Evolutionary conservation across 352 stramenopile species (phyloP).

Genomic region (Phytopythium boreale): DNA sequence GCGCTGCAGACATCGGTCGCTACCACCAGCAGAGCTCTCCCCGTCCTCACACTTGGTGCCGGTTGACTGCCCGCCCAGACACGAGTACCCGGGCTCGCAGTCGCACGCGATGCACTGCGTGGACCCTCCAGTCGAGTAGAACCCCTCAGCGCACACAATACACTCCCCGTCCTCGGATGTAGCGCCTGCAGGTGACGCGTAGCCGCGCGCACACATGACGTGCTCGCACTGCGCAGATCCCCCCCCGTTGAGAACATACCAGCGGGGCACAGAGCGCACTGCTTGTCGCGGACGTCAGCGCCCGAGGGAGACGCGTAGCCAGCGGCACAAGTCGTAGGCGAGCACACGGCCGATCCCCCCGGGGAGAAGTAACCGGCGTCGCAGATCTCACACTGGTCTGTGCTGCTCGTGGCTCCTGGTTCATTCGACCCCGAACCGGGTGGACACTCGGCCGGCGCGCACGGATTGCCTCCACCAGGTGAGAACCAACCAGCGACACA

Average conservation of each 20-base stretch:
- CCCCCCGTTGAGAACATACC: slow-evolving; percentile 32
- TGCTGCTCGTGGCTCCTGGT: slow-evolving; percentile 23
- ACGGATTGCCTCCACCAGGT: slow-evolving; percentile 23
- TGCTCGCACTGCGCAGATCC: slow-evolving; percentile 34
- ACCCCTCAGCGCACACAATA: slow-evolving; percentile 36
- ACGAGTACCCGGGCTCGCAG: slow-evolving; percentile 29
- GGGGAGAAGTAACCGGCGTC: slow-evolving; percentile 30
- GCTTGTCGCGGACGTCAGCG: slow-evolving; percentile 30
- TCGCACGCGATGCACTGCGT: slow-evolving; percentile 42
- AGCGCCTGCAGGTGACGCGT: slow-evolving; percentile 26
- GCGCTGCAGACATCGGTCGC: slow-evolving; percentile 27
- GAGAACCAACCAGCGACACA: slow-evolving; percentile 37
- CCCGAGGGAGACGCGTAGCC: slow-evolving; percentile 37
- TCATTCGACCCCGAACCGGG: slow-evolving; percentile 28
- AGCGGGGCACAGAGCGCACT: slow-evolving; percentile 33
- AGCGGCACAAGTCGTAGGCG: slow-evolving; percentile 26
- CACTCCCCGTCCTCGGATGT: slow-evolving; percentile 24
- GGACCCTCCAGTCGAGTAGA: slow-evolving; percentile 44
- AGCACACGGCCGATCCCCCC: slow-evolving; percentile 21
- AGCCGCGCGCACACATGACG: slow-evolving; percentile 30
- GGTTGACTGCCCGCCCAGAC: slow-evolving; percentile 21
- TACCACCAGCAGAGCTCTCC: slow-evolving; percentile 21
- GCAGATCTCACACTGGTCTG: slow-evolving; percentile 28
- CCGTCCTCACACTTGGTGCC: slow-evolving; percentile 26
- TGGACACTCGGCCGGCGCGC: slow-evolving; percentile 22